Evolutionary conservation across 441 rosid species (phyloP), one percentile per base, ranked within the genome.

Genomic region (Arabidopsis lyrata): DNA sequence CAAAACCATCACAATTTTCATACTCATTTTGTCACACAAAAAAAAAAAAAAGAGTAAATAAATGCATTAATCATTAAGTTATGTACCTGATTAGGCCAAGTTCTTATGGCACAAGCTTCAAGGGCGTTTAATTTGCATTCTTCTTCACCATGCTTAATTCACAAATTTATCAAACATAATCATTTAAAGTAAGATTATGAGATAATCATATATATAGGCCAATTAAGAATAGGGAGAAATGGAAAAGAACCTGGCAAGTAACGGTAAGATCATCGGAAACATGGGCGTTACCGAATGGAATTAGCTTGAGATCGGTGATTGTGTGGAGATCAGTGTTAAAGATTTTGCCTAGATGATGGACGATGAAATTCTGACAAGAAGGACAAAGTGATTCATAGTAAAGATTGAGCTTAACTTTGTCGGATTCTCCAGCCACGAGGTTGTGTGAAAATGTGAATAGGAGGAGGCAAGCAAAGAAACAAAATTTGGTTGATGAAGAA

Each of bases 301-400:
- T 56, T 2, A 87, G 41, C 73, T 70, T 78, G 18, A 85, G 85
- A 72, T 82, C 74, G 70, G 78, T 59, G 41, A 87, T 81, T 75
- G 20, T 61, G 47, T 63, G 27, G 76, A 87, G 89, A 78, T 68
- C 79, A 2, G 74, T n/a, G 10, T 59, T 24, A 70, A 81, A 72
- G 32, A 80, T 38, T 42, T 82, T 72, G 5, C 36, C 73, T 1
- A 84, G 80, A 48, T 15, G 27, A 18, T 64, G 41, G 36, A 47
- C 61, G 5, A 84, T 81, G 81, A 83, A 85, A 14, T 45, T n/a
- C 4, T 72, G 71, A 66, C 78, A 81, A 59, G 8, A 65, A 4
- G 88, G 89, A 68, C 87, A 85, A 13, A 80, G 75, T 31, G 86
- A 54, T 66, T 87, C 89, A 10, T 85, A 83, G 62, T 85, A 87